These are phyloP conservation scores for Termitomyces sp. DNA, from an alignment of 1,284 basidiomycete species.

Conservation along the genomic window DNA sequence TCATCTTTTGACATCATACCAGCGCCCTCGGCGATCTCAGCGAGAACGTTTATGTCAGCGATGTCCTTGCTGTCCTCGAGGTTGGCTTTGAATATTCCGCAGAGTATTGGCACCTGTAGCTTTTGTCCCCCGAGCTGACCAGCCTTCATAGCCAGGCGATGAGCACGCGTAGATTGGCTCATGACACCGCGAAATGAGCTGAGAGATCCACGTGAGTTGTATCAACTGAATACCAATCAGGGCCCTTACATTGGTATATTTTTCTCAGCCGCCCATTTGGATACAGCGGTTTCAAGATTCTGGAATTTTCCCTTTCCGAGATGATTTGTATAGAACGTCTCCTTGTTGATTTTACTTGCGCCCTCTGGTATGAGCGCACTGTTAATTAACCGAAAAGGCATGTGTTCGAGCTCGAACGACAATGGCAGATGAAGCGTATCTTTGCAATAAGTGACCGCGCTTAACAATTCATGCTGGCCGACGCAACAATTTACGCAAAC, in stretches of 20 bases:
- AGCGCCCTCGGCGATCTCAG: conserved; percentile 53
- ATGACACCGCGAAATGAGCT: conserved; percentile 59
- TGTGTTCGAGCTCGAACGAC: conserved; percentile 67
- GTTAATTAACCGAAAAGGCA: conserved; percentile 65
- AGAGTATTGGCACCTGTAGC: conserved; percentile 54
- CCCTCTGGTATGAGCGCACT: conserved; percentile 42
- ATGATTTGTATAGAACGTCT: conserved; percentile 46
- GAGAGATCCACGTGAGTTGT: conserved; percentile 2
- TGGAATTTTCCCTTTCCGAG: conserved; percentile 56
- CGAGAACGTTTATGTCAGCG: conserved; percentile 52
- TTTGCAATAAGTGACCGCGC: conserved; percentile 57
- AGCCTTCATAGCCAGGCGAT: conserved; percentile 71
- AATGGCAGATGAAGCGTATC: conserved; percentile 59
- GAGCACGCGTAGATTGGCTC: conserved; percentile 62
- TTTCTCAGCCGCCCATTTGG: conserved; percentile 52
- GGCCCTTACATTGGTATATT: conserved; percentile 64
- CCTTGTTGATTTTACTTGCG: conserved; percentile 40
- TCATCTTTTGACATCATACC: conserved; percentile 60
- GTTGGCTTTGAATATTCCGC: conserved; percentile 61
- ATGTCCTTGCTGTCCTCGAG: conserved; percentile 66
- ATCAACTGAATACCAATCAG: conserved; percentile 1
- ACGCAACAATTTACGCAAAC: conserved; percentile 73
- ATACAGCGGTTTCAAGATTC: conserved; percentile 42
- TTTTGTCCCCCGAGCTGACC: conserved; percentile 61
- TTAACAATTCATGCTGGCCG: conserved; percentile 64